Conservation (phyloP, 345 rosid genomes). For the Eucalyptus erythrocorys region DNA sequence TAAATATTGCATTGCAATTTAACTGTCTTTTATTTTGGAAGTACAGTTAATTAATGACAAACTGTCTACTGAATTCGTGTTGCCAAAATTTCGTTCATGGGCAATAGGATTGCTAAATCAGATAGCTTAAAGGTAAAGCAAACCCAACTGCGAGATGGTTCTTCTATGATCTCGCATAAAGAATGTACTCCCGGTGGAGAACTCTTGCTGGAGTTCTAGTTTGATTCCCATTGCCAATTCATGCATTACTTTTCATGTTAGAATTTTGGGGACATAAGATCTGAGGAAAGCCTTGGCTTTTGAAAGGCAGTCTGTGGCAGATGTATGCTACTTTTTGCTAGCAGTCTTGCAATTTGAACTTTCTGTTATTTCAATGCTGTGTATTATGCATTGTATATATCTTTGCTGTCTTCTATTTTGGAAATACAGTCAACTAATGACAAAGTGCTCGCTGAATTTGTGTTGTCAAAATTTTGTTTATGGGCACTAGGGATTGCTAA, state of each 20-base stretch:
- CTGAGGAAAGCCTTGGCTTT: slow-evolving; percentile 22
- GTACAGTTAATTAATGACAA: neutral
- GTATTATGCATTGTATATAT: neutral
- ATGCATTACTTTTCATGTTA: neutral
- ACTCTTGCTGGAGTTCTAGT: neutral
- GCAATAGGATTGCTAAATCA: neutral
- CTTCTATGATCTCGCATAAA: neutral
- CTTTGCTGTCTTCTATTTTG: neutral
- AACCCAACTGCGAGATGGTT: neutral
- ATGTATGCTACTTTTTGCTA: slow-evolving; percentile 26
- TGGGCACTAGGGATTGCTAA: neutral
- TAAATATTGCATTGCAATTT: neutral
- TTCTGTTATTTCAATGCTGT: neutral
- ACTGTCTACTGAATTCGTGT: neutral
- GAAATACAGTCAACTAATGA: neutral
- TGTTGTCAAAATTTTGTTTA: neutral
- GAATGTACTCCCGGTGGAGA: neutral
- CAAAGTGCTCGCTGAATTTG: neutral
- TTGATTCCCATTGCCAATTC: neutral
- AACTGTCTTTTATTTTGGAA: neutral
- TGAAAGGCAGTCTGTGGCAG: slow-evolving; percentile 55
- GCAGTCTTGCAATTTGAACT: neutral
- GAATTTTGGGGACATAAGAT: neutral
- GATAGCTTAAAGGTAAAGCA: neutral
- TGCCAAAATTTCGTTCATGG: neutral